Conservation (phyloP, 495 filamentous ascomycete species). For the Penicillium daleae region DNA sequence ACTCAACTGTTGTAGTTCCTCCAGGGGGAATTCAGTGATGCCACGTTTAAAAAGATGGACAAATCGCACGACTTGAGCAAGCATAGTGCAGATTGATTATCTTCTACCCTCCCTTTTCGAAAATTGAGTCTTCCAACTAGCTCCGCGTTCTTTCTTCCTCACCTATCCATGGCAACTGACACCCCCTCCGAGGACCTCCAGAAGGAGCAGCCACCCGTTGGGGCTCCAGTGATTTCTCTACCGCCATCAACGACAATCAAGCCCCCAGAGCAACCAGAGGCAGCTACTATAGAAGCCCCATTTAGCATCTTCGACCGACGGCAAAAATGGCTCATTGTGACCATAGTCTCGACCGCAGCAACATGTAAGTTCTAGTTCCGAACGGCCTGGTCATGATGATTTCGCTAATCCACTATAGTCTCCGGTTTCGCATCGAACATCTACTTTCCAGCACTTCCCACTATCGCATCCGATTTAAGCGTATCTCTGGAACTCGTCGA, state of each 20-base stretch:
- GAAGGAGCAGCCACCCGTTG: background rate
- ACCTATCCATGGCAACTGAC: background rate
- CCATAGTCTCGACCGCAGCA: background rate
- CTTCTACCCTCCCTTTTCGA: too few relatives aligned
- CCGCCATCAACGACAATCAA: background rate
- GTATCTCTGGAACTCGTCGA: slow-evolving; percentile 51
- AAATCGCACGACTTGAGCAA: too few relatives aligned
- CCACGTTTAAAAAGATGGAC: too few relatives aligned
- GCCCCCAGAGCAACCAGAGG: background rate
- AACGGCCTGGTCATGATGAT: too few relatives aligned
- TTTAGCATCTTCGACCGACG: slow-evolving; percentile 15
- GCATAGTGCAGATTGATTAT: too few relatives aligned
- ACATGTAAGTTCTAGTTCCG: background rate
- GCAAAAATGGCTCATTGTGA: background rate
- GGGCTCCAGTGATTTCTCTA: background rate
- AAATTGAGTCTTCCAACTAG: too few relatives aligned
- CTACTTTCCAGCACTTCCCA: slow-evolving; percentile 55
- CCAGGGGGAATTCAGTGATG: too few relatives aligned
- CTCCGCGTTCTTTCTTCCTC: too few relatives aligned
- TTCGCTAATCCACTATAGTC: slow-evolving; percentile 33
- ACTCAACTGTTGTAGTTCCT: too few relatives aligned
- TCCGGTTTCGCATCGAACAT: slow-evolving; percentile 59
- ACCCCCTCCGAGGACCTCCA: background rate
- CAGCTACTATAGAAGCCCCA: slow-evolving; percentile 1
- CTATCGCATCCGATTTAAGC: slow-evolving; percentile 46